Percentiles rank a stretch among this genome's conserved stretches.
phyloP scores from a whole-genome alignment of 2,329 filamentous ascomycete species.

The Neonectria sp. region DNA sequence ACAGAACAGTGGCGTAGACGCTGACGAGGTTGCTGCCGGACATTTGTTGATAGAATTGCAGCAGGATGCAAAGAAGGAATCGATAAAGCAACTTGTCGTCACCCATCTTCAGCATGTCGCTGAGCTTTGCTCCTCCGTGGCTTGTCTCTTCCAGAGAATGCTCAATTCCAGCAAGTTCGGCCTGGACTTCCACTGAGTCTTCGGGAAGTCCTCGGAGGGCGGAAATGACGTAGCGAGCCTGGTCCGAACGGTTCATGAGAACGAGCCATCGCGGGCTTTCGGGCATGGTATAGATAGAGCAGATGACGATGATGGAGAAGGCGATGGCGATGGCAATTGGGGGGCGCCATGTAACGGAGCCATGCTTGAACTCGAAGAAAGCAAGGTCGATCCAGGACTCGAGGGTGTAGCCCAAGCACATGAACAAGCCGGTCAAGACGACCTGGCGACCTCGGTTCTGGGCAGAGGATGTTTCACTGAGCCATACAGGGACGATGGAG shows the following conservation, averaged over 20 bases:
- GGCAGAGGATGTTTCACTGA: constrained; percentile 65
- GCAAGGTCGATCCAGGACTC: constrained; percentile 62
- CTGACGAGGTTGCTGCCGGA: constrained; percentile 45
- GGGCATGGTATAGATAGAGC: constrained; percentile 52
- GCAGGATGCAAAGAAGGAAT: constrained; percentile 47
- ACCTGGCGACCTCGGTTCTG: constrained; percentile 63
- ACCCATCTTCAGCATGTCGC: constrained; percentile 63
- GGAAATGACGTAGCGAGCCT: constrained; percentile 53
- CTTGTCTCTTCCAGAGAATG: constrained; percentile 61
- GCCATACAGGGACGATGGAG: constrained; percentile 68
- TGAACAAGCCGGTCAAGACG: constrained; percentile 67
- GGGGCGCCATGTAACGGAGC: constrained; percentile 50
- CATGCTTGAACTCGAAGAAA: constrained; percentile 53
- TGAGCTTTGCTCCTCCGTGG: constrained; percentile 54
- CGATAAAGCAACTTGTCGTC: constrained; percentile 66
- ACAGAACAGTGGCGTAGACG: constrained; percentile 46
- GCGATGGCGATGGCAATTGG: constrained; percentile 53
- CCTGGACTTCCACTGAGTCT: constrained; percentile 55
- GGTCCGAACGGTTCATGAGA: constrained; percentile 47
- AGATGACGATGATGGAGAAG: constrained; percentile 50
- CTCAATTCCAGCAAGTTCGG: constrained; percentile 63
- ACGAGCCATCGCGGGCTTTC: constrained; percentile 56
- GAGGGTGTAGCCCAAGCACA: constrained; percentile 56
- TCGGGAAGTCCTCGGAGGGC: constrained; percentile 54
- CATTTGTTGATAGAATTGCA: constrained; percentile 49